phyloP scores from a whole-genome alignment of 805 yeast genomes.

The Metschnikowia vanudenii region DNA sequence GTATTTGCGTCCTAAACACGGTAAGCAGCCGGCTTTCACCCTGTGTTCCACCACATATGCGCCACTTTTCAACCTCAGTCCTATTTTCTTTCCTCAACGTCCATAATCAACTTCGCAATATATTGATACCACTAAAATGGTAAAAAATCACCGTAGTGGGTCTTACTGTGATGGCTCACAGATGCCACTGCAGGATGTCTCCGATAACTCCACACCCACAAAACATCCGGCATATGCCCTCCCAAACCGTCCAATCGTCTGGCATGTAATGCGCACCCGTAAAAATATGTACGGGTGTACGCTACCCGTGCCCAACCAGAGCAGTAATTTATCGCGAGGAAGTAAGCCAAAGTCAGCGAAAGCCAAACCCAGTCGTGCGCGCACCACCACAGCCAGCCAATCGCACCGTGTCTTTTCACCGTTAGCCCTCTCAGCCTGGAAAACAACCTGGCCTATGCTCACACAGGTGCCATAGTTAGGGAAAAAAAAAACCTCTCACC shows the following conservation, averaged over 20 bases:
- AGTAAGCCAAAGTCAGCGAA: neutral
- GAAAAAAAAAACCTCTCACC: constrained; percentile 8
- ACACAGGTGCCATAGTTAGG: constrained; percentile 1
- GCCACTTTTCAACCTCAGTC: too few relatives aligned
- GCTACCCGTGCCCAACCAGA: neutral
- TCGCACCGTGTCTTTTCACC: constrained; percentile 21
- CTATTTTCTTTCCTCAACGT: too few relatives aligned
- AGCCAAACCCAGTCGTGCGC: constrained; percentile 15
- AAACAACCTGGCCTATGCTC: constrained; percentile 11
- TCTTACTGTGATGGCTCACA: too few relatives aligned
- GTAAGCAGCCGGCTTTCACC: too few relatives aligned
- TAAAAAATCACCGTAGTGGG: too few relatives aligned
- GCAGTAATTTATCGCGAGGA: neutral
- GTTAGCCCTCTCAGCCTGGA: constrained; percentile 11
- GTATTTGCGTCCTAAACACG: too few relatives aligned
- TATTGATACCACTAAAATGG: too few relatives aligned
- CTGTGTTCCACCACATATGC: too few relatives aligned
- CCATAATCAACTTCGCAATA: too few relatives aligned
- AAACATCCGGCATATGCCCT: too few relatives aligned
- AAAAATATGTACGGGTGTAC: constrained; percentile 1
- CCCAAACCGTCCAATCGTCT: neutral
- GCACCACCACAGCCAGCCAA: constrained; percentile 20
- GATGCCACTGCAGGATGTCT: too few relatives aligned
- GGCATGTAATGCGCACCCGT: neutral
- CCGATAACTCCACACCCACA: too few relatives aligned